These are phyloP conservation scores for Malus hybrid DNA, from an alignment of 331 rosid species.

Conservation along the genomic window DNA sequence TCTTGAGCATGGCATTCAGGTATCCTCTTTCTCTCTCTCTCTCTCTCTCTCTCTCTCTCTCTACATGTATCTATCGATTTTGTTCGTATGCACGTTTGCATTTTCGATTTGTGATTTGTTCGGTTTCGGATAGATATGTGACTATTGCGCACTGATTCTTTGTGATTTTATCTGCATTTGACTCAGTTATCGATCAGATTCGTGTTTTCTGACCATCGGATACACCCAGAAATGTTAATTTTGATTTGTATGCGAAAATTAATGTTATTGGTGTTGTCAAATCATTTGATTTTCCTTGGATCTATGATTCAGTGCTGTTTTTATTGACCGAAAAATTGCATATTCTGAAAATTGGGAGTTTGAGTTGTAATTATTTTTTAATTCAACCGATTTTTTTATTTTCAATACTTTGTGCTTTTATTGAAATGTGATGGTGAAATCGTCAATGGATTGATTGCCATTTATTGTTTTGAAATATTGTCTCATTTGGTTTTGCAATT, in stretches of 20 bases:
- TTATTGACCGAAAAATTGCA: background rate
- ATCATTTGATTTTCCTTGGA: background rate
- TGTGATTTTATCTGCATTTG: background rate
- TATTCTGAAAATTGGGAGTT: too few species aligned
- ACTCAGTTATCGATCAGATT: background rate
- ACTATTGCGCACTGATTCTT: background rate
- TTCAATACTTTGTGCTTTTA: too few species aligned
- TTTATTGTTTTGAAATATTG: too few species aligned
- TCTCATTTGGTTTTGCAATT: too few species aligned
- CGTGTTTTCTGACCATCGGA: background rate
- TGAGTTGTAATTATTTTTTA: background rate
- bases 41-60: background rate
- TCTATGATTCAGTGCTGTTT: background rate
- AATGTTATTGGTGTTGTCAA: background rate
- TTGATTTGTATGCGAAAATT: background rate
- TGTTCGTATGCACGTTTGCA: background rate
- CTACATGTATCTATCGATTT: background rate
- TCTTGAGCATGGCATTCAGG: constrained; percentile 90
- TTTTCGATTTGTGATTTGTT: background rate
- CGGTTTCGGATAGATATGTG: background rate
- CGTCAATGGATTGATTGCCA: too few species aligned
- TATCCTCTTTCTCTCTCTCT: background rate
- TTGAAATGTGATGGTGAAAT: too few species aligned
- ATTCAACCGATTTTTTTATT: background rate
- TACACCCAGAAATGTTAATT: background rate